A percentile compares a stretch with the other conserved stretches of the same genome.
Evolutionary conservation across 176 grass and related monocot genomes (phyloP).

Genomic region (Themeda triandra): DNA sequence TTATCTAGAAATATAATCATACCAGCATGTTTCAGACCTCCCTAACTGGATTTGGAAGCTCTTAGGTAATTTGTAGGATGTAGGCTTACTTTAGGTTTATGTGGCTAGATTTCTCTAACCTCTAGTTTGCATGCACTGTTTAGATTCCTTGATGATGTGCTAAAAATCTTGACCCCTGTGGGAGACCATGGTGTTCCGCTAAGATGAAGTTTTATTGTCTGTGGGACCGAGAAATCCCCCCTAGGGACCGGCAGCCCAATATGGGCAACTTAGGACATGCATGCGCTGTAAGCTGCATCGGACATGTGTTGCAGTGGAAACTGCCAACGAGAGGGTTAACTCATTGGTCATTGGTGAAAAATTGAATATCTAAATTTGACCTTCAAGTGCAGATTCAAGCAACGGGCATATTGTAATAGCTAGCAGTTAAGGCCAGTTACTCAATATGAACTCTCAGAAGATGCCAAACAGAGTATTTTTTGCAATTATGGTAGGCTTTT

Average conservation of each 20-base stretch:
- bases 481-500: neutral
- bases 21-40: neutral
- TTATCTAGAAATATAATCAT: neutral
- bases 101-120: neutral
- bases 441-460: neutral
- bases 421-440: too few relatives aligned
- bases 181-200: neutral
- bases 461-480: neutral
- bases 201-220: neutral
- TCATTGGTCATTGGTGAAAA: neutral
- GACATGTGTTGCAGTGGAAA: neutral
- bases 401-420: neutral
- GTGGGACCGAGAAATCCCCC: neutral
- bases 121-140: neutral
- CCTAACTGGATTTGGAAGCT: neutral
- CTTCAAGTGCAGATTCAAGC: neutral
- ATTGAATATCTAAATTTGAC: neutral
- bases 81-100: neutral
- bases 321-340: neutral
- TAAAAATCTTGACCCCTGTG: neutral
- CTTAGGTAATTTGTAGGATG: neutral
- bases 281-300: neutral
- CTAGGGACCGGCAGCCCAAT: too few relatives aligned
- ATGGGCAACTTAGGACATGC: too few relatives aligned
- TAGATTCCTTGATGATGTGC: neutral